These are phyloP conservation scores for Poronia punctata DNA, from an alignment of 495 filamentous ascomycete species.

Conservation along the genomic window DNA sequence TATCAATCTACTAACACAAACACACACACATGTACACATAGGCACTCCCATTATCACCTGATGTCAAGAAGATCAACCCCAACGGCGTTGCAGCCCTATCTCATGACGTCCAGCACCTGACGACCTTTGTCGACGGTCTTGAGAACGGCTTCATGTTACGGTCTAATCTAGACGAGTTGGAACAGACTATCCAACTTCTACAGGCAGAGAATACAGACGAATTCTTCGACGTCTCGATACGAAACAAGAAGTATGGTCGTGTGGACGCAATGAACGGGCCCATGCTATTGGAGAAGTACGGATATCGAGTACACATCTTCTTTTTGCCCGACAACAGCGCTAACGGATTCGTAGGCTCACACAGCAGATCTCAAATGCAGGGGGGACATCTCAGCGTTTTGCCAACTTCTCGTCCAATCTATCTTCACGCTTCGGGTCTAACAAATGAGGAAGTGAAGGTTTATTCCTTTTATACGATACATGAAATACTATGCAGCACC, in stretches of 20 bases:
- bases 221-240: slow-evolving; percentile 79
- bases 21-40: slow-evolving; percentile 16
- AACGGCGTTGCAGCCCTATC: slow-evolving; percentile 75
- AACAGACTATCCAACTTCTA: slow-evolving; percentile 83
- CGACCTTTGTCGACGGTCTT: slow-evolving; percentile 76
- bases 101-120: slow-evolving; percentile 74
- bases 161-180: slow-evolving; percentile 83
- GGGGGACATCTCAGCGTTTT: slow-evolving; percentile 52
- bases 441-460: slow-evolving; percentile 42
- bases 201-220: slow-evolving; percentile 84
- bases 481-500: neutral
- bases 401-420: slow-evolving; percentile 60
- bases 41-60: slow-evolving; percentile 73
- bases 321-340: slow-evolving; percentile 8
- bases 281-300: slow-evolving; percentile 79
- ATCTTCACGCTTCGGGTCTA: slow-evolving; percentile 60
- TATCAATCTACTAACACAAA: slow-evolving; percentile 6
- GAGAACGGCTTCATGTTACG: slow-evolving; percentile 69
- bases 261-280: slow-evolving; percentile 89
- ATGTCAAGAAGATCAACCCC: slow-evolving; percentile 78
- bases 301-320: neutral
- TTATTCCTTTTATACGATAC: too few relatives aligned
- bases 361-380: slow-evolving; percentile 51
- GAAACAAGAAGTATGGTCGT: slow-evolving; percentile 86
- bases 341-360: slow-evolving; percentile 53